Evolutionary conservation across 768 basidiomycete genomes (phyloP).

Genomic region (Saitozyma podzolica): DNA sequence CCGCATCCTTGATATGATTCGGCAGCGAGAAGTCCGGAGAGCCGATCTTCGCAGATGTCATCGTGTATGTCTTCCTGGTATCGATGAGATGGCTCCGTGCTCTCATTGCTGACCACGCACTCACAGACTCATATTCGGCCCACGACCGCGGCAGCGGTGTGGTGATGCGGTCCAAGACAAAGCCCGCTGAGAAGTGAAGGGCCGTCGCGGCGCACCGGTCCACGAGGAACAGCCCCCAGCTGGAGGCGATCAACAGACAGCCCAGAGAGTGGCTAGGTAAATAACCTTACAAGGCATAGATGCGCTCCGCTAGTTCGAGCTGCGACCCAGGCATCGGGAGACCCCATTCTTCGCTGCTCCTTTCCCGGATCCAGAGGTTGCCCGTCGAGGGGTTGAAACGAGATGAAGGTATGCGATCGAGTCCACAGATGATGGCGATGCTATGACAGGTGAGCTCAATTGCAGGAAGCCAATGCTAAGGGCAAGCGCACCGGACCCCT

Average conservation of each 20-base stretch:
- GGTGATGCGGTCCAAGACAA: constrained; percentile 10
- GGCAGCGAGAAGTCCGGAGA: background rate
- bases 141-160: constrained; percentile 26
- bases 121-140: constrained; percentile 25
- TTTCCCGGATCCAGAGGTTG: background rate
- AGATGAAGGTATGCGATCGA: constrained; percentile 15
- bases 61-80: background rate
- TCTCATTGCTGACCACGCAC: background rate
- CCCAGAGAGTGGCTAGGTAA: background rate
- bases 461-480: background rate
- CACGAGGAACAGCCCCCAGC: constrained; percentile 28
- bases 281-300: constrained; percentile 30
- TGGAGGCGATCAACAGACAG: background rate
- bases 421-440: constrained; percentile 14
- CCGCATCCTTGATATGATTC: background rate
- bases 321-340: background rate
- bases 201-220: constrained; percentile 23
- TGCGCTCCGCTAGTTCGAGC: constrained; percentile 26
- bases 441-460: background rate
- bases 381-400: background rate
- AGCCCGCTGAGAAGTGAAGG: constrained; percentile 13
- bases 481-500: constrained; percentile 8
- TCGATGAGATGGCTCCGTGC: too few species aligned
- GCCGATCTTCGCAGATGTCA: background rate
- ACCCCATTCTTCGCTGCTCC: background rate